These are phyloP conservation scores for Colletotrichum chlorophyti DNA, from an alignment of 2,329 filamentous ascomycete species.

Conservation along the genomic window DNA sequence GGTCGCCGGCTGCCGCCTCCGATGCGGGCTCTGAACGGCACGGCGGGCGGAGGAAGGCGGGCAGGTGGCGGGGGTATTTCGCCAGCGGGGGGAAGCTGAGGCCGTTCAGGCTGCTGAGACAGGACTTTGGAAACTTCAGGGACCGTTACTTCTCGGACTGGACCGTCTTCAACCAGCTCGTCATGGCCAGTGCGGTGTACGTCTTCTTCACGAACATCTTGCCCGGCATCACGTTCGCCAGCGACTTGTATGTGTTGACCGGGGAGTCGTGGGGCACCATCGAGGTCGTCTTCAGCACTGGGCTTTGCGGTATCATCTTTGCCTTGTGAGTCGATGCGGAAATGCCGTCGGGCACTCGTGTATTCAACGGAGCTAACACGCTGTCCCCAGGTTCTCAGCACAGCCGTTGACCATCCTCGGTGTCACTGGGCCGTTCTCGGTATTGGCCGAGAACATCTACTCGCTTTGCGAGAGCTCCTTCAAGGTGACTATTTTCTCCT, in stretches of 20 bases:
- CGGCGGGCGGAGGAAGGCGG: not conserved
- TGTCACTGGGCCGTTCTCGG: constrained; percentile 72
- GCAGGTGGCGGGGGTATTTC: constrained; percentile 33
- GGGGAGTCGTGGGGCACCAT: constrained; percentile 71
- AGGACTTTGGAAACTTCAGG: constrained; percentile 54
- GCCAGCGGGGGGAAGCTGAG: constrained; percentile 50
- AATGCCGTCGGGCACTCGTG: not conserved
- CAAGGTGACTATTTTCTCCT: constrained; percentile 46
- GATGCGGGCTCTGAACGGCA: not conserved
- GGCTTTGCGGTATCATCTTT: constrained; percentile 68
- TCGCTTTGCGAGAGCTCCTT: constrained; percentile 62
- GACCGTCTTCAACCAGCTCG: constrained; percentile 67
- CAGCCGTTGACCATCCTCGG: constrained; percentile 71
- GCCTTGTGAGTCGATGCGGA: constrained; percentile 52
- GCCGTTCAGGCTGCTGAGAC: constrained; percentile 59
- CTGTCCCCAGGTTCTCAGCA: constrained; percentile 53
- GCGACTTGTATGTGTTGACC: constrained; percentile 67
- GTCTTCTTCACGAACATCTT: constrained; percentile 73
- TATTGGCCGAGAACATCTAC: constrained; percentile 71
- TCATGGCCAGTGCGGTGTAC: constrained; percentile 69
- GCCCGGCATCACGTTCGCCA: constrained; percentile 72
- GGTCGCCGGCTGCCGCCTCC: no score
- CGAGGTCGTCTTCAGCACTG: constrained; percentile 71
- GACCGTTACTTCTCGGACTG: constrained; percentile 59
- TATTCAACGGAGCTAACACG: not conserved